A percentile compares a stretch with the other conserved stretches of the same genome.
Evolutionary conservation across 2,329 filamentous ascomycete species (phyloP).

Genomic region (Colletotrichum chlorophyti): DNA sequence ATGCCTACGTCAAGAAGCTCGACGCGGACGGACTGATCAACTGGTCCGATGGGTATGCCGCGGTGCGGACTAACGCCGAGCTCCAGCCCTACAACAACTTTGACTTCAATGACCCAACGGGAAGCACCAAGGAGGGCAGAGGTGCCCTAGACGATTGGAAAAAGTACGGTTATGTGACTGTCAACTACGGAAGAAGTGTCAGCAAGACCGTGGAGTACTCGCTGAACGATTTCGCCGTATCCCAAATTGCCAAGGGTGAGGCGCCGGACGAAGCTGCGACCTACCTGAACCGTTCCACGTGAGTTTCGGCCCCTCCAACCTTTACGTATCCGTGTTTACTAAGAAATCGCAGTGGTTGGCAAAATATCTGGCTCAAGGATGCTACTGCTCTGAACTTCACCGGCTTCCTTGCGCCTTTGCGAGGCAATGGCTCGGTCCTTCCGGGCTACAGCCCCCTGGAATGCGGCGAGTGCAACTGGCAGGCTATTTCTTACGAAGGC

Average conservation of each 20-base stretch:
- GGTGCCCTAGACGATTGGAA: constrained; percentile 67
- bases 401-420: constrained; percentile 64
- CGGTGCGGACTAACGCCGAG: constrained; percentile 64
- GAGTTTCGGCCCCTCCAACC: not conserved
- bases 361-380: constrained; percentile 62
- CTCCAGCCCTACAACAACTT: constrained; percentile 56
- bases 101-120: constrained; percentile 56
- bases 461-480: constrained; percentile 64
- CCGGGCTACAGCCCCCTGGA: constrained; percentile 53
- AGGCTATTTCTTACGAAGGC: constrained; percentile 58
- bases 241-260: constrained; percentile 61
- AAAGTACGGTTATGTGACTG: constrained; percentile 61
- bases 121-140: constrained; percentile 61
- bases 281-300: constrained; percentile 58
- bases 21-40: constrained; percentile 52
- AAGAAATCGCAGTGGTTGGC: constrained; percentile 53
- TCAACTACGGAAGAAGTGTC: constrained; percentile 57
- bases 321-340: not conserved
- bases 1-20: constrained; percentile 60
- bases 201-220: constrained; percentile 64
- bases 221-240: constrained; percentile 63
- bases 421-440: constrained; percentile 50
- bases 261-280: constrained; percentile 53
- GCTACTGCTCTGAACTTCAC: constrained; percentile 54
- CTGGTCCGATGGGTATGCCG: constrained; percentile 59